Conservation (phyloP, 768 basidiomycete species). For the Termitomyces sp. region DNA sequence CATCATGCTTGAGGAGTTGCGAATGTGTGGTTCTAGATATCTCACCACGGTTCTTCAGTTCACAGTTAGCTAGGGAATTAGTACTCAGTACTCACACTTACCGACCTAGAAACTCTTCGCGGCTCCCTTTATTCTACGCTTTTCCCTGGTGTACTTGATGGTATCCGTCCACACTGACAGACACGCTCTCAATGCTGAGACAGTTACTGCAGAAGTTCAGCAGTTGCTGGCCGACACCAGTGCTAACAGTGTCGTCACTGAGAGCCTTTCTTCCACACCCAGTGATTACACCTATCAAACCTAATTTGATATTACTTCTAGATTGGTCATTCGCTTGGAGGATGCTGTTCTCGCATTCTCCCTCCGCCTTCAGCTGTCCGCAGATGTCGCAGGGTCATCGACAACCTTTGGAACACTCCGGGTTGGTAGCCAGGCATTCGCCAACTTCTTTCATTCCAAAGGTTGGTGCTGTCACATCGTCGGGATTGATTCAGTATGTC, state of each 20-base stretch:
- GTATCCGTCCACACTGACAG: constrained; percentile 39
- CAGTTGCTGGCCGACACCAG: constrained; percentile 27
- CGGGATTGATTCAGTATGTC: neutral
- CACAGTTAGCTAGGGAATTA: no score
- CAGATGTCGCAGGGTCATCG: constrained; percentile 22
- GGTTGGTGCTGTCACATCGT: constrained; percentile 15
- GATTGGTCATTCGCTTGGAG: constrained; percentile 38
- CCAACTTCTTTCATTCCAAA: constrained; percentile 26
- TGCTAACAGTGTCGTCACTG: constrained; percentile 11
- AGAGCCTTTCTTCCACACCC: neutral
- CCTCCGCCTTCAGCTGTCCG: constrained; percentile 28
- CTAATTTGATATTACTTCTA: neutral
- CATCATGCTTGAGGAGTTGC: neutral
- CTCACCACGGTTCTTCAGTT: no score
- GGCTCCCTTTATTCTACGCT: constrained; percentile 32
- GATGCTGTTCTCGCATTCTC: constrained; percentile 27
- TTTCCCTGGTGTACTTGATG: constrained; percentile 41
- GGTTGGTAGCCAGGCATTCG: constrained; percentile 33
- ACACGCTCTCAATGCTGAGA: constrained; percentile 29
- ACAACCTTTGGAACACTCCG: constrained; percentile 34
- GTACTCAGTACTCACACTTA: no score
- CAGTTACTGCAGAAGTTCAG: constrained; percentile 37
- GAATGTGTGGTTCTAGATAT: neutral
- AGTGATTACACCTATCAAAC: neutral
- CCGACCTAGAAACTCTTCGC: constrained; percentile 24